Percentiles rank a stretch among this genome's conserved stretches.
These are phyloP conservation scores for Lyophyllum semitale DNA, from an alignment of 768 basidiomycete species.

Conservation along the genomic window DNA sequence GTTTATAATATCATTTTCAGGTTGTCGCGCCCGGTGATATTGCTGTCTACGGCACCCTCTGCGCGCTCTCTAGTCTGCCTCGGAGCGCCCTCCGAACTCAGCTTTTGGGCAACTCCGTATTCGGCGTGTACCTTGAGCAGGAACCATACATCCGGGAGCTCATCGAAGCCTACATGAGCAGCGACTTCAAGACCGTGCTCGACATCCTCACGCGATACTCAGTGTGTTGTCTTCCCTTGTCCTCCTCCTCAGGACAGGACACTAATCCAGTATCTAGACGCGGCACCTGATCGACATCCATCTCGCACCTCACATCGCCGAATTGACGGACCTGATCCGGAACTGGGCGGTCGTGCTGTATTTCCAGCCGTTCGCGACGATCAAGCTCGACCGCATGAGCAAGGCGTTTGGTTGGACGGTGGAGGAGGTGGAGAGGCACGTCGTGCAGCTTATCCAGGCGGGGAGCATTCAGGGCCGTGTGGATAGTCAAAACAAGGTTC, in stretches of 20 bases:
- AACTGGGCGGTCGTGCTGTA: slow-evolving; percentile 83
- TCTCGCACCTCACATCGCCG: slow-evolving; percentile 64
- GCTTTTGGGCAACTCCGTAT: slow-evolving; percentile 67
- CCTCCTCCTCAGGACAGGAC: background rate
- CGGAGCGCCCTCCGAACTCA: slow-evolving; percentile 70
- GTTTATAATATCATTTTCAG: slow-evolving; percentile 31
- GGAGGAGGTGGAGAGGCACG: slow-evolving; percentile 68
- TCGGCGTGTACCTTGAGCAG: slow-evolving; percentile 79
- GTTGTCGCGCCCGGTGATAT: slow-evolving; percentile 82
- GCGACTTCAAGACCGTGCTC: slow-evolving; percentile 82
- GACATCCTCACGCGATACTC: slow-evolving; percentile 74
- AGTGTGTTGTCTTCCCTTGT: slow-evolving; percentile 37
- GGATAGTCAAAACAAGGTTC: slow-evolving; percentile 87
- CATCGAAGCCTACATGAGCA: slow-evolving; percentile 82
- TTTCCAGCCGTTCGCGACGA: slow-evolving; percentile 87
- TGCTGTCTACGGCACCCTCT: slow-evolving; percentile 83
- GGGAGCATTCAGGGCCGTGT: slow-evolving; percentile 82
- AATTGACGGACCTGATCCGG: slow-evolving; percentile 69
- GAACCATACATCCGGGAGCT: slow-evolving; percentile 88
- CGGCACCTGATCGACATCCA: slow-evolving; percentile 80
- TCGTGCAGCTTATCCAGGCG: slow-evolving; percentile 76
- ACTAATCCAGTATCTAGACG: slow-evolving; percentile 45
- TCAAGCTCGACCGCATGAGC: slow-evolving; percentile 84
- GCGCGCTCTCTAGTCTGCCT: slow-evolving; percentile 76
- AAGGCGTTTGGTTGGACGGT: slow-evolving; percentile 82